Evolutionary conservation across 2,329 filamentous ascomycete species (phyloP), one percentile per base, ranked within the genome.

Genomic region (Aspergillus bombycis): DNA sequence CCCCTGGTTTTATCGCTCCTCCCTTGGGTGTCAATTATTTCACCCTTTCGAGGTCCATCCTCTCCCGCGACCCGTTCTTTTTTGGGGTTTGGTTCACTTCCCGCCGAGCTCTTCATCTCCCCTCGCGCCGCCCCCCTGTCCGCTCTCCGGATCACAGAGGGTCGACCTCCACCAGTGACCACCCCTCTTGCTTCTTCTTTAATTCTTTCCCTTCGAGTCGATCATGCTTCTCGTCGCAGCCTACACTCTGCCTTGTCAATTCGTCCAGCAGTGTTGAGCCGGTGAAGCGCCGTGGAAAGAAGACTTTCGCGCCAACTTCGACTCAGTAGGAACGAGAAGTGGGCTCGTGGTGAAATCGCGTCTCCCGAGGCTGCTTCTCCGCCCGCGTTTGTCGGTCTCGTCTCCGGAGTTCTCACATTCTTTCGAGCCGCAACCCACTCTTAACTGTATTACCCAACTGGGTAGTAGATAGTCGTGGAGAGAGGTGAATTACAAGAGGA

Each of bases 91-190:
- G 64, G 61, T 69, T 64, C 54, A 48, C 60, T 68, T 65, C 45
- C 66, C 60, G 58, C 64, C 63, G 56, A 41, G 50, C 63, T 62
- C 56, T 64, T 61, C 57, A 52, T 64, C 63, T 66, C 67, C 65
- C 69, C 67, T 63, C 64, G 66, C 67, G 66, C 53, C 62, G 57
- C 68, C 69, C 68, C 68, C 71, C 56, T 66, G 65, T 72, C 71
- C 69, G 68, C 67, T 70, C 69, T 68, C 68, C 71, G 48, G 48
- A 52, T 52, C 48, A 52, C 48, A 52, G 28, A 52, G 48, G 48
- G 48, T 52, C 28, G 28, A 52, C 48, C 48, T 52, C 48, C 48
- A 32, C 48, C 21, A 41, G 9, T 16, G 38, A 28, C 58, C 38
- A 50, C 59, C 60, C 38, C 41, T 50, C 50, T 36, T 58, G 48